These are phyloP conservation scores for Xylaria sp. DNA, from an alignment of 2,329 filamentous ascomycete genomes.

Conservation along the genomic window DNA sequence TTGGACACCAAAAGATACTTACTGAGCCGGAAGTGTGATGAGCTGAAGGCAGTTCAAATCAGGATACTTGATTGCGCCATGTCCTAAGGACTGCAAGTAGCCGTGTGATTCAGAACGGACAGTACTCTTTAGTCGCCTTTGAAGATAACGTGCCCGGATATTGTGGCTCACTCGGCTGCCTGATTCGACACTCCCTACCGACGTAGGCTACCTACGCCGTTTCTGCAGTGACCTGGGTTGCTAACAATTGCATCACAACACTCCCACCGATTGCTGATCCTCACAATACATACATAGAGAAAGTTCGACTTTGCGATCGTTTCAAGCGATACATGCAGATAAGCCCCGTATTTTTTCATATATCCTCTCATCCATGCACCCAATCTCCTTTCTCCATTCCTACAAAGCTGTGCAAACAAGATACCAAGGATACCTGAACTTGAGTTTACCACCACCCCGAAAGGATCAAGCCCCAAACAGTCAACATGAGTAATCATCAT, in stretches of 20 bases:
- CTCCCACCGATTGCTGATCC: neutral
- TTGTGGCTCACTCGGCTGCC: neutral
- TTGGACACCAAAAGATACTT: neutral
- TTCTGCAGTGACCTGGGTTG: neutral
- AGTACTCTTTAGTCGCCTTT: neutral
- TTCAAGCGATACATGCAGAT: neutral
- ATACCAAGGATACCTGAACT: neutral
- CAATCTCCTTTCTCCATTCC: neutral
- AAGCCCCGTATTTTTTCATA: neutral
- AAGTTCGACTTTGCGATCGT: neutral
- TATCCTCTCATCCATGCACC: neutral
- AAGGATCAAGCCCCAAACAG: neutral
- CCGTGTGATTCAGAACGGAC: neutral
- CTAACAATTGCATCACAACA: neutral
- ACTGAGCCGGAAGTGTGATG: neutral
- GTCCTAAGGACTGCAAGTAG: too few species aligned
- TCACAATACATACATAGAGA: neutral
- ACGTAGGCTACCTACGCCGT: neutral
- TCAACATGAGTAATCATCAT: conserved; percentile 16
- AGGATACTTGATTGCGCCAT: neutral
- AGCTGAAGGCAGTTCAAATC: neutral
- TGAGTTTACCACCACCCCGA: neutral
- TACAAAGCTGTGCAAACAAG: too few species aligned
- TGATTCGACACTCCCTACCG: neutral
- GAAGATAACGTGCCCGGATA: neutral